Base-by-base conservation (phyloP, 208 protist genomes). In the Trichomonas vaginalis region DNA sequence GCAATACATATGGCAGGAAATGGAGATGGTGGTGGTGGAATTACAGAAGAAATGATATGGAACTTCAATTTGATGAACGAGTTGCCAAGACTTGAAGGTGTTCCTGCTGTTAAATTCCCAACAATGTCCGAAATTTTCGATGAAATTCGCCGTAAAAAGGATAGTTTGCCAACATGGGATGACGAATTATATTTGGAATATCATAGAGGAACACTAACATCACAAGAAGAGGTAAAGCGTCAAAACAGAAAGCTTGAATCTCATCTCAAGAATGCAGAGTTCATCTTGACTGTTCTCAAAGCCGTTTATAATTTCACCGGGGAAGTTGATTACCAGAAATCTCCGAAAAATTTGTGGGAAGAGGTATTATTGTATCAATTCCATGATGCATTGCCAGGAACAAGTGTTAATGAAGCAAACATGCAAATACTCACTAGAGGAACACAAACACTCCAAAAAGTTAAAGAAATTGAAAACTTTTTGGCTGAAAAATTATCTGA, bases 161-260 rank as follows among this genome's bases (percentile, higher is more conserved):
- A 42, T 42, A 15, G 8, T 4, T 35, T 83, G 0, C 79, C 79
- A 83, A 45, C 37, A 45, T 83, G 79, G 79, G 79, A 83, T 83
- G 79, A 42, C 40, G 70, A 95, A 42, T n/a, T 95, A 15, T 96
- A 96, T 39, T n/a, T 96, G 3, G 95, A 96, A 62, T 87, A 62
- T 27, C 95, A 96, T 35, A 56, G 95, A 40, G 95, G 95, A 51
- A 96, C 95, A 37, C 39, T 70, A 12, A 96, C 95, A 86, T 70
- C 83, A 35, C 82, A 95, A n/a, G 95, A 51, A 49, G 82, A 45
- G 56, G 39, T 96, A 40, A 96, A 96, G 32, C 46, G 47, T 32
- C 49, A 49, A 47, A 96, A 96, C 39, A 51, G 95, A 70, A 49
- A 39, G 21, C 46, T 47, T 37, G 95, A 95, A 61, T 40, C 47